Percentiles rank a stretch among this genome's conserved stretches.
Evolutionary conservation across 495 filamentous ascomycete species (phyloP).

Genomic region (Filosporella fistucella): DNA sequence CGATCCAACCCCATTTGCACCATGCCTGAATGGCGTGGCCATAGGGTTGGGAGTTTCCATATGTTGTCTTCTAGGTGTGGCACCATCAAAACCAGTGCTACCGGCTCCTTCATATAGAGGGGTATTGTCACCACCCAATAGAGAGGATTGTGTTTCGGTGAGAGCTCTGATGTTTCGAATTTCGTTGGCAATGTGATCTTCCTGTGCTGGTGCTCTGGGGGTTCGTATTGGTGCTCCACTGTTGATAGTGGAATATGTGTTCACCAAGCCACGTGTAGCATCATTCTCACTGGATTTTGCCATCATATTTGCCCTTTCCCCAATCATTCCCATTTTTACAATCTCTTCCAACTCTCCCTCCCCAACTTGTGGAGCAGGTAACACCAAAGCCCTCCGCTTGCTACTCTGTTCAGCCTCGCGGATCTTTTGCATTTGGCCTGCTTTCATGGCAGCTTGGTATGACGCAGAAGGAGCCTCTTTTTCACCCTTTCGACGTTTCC

Average conservation of each 20-base stretch:
- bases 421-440: constrained; percentile 92
- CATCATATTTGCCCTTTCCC: constrained; percentile 75
- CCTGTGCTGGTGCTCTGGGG: constrained; percentile 81
- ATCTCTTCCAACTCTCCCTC: constrained; percentile 95
- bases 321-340: constrained; percentile 96
- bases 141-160: constrained; percentile 92
- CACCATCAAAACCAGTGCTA: constrained; percentile 86
- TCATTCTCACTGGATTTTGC: constrained; percentile 78
- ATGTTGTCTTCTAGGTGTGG: constrained; percentile 72
- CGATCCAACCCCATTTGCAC: constrained; percentile 62
- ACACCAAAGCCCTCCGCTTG: constrained; percentile 73
- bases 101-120: constrained; percentile 75
- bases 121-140: constrained; percentile 92
- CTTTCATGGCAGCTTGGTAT: constrained; percentile 84
- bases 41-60: constrained; percentile 91
- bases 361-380: constrained; percentile 87
- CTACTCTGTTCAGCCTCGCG: constrained; percentile 95
- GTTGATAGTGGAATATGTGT: constrained; percentile 77
- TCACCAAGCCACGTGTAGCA: constrained; percentile 78
- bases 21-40: constrained; percentile 81
- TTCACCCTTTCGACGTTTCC: constrained; percentile 81
- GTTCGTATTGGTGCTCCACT: constrained; percentile 86
- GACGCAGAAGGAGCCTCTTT: constrained; percentile 72
- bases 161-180: constrained; percentile 90
- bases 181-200: constrained; percentile 94